phyloP scores from a whole-genome alignment of 164 flowering plant genomes.

The Vitis rotundifolia region DNA sequence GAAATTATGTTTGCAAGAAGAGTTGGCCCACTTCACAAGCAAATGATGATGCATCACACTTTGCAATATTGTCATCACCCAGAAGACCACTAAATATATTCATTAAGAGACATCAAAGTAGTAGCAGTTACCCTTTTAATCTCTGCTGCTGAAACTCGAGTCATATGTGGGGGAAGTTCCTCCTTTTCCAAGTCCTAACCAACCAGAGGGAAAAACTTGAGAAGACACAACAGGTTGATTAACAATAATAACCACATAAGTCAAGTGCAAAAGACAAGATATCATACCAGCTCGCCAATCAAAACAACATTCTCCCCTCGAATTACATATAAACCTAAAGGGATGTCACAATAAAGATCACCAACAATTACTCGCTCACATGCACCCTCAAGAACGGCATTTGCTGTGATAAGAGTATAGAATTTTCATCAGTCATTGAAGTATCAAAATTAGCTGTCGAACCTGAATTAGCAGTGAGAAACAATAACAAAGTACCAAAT shows the following conservation, averaged over 20 bases:
- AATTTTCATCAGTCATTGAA: not conserved
- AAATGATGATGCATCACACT: too few species aligned
- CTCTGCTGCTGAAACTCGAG: constrained; percentile 64
- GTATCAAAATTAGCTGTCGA: not conserved
- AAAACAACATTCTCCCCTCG: constrained; percentile 97
- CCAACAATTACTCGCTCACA: constrained; percentile 94
- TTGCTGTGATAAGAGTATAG: constrained; percentile 45
- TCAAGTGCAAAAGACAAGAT: not conserved
- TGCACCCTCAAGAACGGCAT: constrained; percentile 94
- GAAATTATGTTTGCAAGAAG: not conserved
- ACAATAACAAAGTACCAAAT: constrained; percentile 52
- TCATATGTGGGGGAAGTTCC: constrained; percentile 85
- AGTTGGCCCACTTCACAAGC: too few species aligned
- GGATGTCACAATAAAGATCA: constrained; percentile 85
- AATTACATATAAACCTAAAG: constrained; percentile 87
- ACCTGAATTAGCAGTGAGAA: not conserved
- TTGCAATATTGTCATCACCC: too few species aligned
- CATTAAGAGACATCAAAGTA: not conserved
- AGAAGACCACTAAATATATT: too few species aligned
- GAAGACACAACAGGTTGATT: not conserved
- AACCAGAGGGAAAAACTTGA: constrained; percentile 7
- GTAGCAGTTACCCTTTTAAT: constrained; percentile 59
- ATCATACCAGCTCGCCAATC: constrained; percentile 85
- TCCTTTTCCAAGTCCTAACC: constrained; percentile 69
- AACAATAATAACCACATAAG: not conserved